phyloP scores from a whole-genome alignment of 192 early-diverging fungal species.

The Gonapodya prolifera region DNA sequence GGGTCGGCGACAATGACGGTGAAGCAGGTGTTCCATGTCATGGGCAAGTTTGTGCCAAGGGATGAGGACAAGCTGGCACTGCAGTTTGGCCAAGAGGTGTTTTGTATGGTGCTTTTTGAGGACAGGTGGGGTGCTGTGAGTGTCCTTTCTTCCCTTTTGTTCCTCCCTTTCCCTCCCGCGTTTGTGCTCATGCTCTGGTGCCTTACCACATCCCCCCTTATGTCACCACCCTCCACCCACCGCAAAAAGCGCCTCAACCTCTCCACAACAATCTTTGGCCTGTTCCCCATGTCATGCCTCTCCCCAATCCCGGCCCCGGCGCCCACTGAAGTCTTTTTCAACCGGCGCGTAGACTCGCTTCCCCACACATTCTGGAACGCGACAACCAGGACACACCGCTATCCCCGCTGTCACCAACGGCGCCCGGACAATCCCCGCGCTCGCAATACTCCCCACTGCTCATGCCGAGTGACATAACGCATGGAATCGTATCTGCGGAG shows the following conservation, averaged over 20 bases:
- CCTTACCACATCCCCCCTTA: no score
- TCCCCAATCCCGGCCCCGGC: neutral
- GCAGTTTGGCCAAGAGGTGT: neutral
- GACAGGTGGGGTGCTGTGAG: neutral
- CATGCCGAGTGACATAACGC: no score
- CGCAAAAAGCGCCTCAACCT: neutral
- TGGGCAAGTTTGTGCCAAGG: neutral
- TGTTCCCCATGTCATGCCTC: neutral
- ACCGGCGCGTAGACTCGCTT: neutral
- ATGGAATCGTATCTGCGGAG: no score
- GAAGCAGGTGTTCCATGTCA: neutral
- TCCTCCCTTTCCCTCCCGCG: no score
- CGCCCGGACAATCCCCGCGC: no score
- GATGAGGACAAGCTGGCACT: neutral
- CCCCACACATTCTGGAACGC: no score
- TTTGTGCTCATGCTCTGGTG: no score
- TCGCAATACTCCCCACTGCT: no score
- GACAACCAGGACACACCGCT: no score
- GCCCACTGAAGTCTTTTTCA: neutral
- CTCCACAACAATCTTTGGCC: neutral
- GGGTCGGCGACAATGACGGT: neutral
- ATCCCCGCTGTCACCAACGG: no score
- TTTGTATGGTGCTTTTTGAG: neutral
- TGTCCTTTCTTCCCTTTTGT: neutral
- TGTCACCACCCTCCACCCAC: no score